A percentile compares a stretch with the other conserved stretches of the same genome.
These are phyloP conservation scores for Chamaecrista fasciculata DNA, from an alignment of 306 rosid species.

Conservation along the genomic window DNA sequence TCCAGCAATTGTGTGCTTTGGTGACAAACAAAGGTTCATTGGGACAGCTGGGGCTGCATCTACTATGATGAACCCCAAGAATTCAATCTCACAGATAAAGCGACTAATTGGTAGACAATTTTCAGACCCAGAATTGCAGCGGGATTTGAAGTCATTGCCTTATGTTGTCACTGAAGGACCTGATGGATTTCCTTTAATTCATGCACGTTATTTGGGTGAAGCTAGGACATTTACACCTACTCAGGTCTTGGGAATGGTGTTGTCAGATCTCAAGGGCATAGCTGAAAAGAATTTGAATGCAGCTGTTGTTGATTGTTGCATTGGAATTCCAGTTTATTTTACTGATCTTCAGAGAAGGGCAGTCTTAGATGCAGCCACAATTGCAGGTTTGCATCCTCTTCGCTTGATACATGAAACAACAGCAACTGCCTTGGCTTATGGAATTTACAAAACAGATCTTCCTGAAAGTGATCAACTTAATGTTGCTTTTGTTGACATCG, in stretches of 20 bases:
- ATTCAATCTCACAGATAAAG: slow-evolving; percentile 80
- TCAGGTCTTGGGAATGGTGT: slow-evolving; percentile 83
- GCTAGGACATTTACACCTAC: slow-evolving; percentile 65
- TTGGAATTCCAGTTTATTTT: slow-evolving; percentile 88
- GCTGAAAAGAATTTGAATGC: slow-evolving; percentile 83
- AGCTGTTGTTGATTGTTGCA: slow-evolving; percentile 89
- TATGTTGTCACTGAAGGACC: slow-evolving; percentile 73
- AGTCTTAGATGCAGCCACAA: slow-evolving; percentile 80
- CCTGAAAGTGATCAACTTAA: slow-evolving; percentile 80
- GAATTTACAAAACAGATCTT: slow-evolving; percentile 91
- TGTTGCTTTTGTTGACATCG: slow-evolving; percentile 90
- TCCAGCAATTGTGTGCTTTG: slow-evolving; percentile 89
- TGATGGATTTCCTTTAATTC: slow-evolving; percentile 85
- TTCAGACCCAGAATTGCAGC: slow-evolving; percentile 78
- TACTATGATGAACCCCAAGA: slow-evolving; percentile 92
- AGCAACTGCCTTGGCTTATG: slow-evolving; percentile 94
- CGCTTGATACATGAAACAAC: slow-evolving; percentile 87
- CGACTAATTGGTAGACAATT: slow-evolving; percentile 69
- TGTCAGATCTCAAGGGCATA: slow-evolving; percentile 74
- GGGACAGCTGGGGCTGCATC: slow-evolving; percentile 98
- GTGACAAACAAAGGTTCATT: slow-evolving; percentile 89
- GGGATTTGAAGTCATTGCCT: slow-evolving; percentile 74
- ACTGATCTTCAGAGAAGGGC: slow-evolving; percentile 96
- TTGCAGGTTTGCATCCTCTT: slow-evolving; percentile 92
- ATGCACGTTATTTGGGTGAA: slow-evolving; percentile 74